These are phyloP conservation scores for Forsythia suspensa DNA, from an alignment of 257 asterid species.

Conservation along the genomic window DNA sequence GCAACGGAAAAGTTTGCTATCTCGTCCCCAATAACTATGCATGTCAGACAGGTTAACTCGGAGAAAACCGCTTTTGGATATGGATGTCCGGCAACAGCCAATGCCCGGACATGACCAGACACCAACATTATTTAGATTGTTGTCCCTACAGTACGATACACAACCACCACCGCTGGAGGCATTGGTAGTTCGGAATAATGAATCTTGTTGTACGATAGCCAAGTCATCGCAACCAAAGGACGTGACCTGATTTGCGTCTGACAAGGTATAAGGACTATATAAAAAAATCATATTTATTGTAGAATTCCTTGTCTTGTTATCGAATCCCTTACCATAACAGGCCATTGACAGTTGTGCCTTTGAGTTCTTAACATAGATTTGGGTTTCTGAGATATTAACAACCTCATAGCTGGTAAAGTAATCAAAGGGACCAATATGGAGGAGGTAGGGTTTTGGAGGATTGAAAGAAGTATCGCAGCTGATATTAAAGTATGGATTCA, in stretches of 20 bases:
- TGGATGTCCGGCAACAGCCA: slow-evolving; percentile 29
- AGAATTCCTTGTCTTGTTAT: no score
- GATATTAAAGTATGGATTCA: no score
- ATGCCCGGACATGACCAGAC: slow-evolving; percentile 7
- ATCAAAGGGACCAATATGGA: no score
- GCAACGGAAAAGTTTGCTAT: not conserved
- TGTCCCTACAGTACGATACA: not conserved
- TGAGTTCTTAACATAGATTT: no score
- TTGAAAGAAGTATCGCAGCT: no score
- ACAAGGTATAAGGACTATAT: not conserved
- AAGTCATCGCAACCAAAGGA: slow-evolving; percentile 28
- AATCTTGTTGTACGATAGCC: not conserved
- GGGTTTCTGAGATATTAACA: no score
- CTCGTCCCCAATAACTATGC: not conserved
- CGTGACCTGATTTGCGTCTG: slow-evolving; percentile 24
- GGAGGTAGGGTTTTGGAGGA: no score
- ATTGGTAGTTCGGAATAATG: no score
- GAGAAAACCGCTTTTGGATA: not conserved
- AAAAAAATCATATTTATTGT: not conserved
- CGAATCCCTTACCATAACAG: no score
- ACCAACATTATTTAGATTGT: not conserved
- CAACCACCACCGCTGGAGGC: slow-evolving; percentile 1
- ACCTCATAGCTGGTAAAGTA: no score
- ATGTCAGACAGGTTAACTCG: not conserved
- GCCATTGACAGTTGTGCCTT: no score